These are phyloP conservation scores for Chalciporus sphaerocephalus DNA, from an alignment of 768 basidiomycete species.

Conservation along the genomic window DNA sequence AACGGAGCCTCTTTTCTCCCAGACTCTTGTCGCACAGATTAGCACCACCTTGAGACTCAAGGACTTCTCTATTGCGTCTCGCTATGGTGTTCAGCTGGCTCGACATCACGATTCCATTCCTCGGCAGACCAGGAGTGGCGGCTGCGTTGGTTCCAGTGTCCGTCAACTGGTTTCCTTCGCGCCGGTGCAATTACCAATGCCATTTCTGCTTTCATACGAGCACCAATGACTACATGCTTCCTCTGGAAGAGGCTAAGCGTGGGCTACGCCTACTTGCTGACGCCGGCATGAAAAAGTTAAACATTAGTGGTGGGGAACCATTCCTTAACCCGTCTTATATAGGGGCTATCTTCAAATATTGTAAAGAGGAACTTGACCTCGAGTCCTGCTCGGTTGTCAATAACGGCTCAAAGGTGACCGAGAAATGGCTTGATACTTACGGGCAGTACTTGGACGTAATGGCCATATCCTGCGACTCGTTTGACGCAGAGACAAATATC, in stretches of 20 bases:
- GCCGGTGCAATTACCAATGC: slow-evolving; percentile 35
- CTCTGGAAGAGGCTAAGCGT: slow-evolving; percentile 33
- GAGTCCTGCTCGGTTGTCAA: slow-evolving; percentile 35
- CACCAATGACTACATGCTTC: slow-evolving; percentile 33
- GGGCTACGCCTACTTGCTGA: slow-evolving; percentile 31
- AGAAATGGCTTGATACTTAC: slow-evolving; percentile 38
- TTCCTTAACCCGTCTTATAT: slow-evolving; percentile 37
- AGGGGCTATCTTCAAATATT: slow-evolving; percentile 36
- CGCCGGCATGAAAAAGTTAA: slow-evolving; percentile 35
- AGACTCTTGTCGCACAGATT: background rate
- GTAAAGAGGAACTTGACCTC: slow-evolving; percentile 35
- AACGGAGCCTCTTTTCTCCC: background rate
- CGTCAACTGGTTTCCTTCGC: slow-evolving; percentile 27
- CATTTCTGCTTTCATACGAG: slow-evolving; percentile 41
- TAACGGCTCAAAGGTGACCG: slow-evolving; percentile 40
- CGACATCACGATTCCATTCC: slow-evolving; percentile 16
- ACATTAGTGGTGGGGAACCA: slow-evolving; percentile 37
- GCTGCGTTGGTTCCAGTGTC: slow-evolving; percentile 18
- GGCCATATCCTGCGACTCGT: slow-evolving; percentile 41
- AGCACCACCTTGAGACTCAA: background rate
- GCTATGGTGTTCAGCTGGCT: slow-evolving; percentile 13
- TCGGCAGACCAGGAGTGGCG: background rate
- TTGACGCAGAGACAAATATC: slow-evolving; percentile 34
- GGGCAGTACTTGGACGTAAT: slow-evolving; percentile 39
- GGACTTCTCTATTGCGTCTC: background rate